phyloP scores from a whole-genome alignment of 768 basidiomycete species.

The Boletellus sp. region DNA sequence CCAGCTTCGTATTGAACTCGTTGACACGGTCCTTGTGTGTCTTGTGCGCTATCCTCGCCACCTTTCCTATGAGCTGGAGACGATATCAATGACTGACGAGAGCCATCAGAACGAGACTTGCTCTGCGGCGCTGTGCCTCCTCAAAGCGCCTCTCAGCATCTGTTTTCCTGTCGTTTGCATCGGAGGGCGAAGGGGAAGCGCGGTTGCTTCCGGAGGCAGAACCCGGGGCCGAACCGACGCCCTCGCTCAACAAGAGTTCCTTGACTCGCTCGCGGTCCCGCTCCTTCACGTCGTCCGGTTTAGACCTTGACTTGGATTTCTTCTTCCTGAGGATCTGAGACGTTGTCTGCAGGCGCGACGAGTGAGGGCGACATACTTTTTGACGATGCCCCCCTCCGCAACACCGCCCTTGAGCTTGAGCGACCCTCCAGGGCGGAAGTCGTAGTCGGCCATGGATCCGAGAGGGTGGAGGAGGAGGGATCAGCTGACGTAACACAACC shows the following conservation, averaged over 20 bases:
- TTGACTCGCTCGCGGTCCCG: conserved; percentile 43
- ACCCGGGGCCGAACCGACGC: conserved; percentile 36
- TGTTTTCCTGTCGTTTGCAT: conserved; percentile 59
- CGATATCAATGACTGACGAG: conserved; percentile 7
- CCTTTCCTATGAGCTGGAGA: conserved; percentile 66
- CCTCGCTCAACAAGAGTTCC: conserved; percentile 50
- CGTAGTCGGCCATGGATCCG: conserved; percentile 75
- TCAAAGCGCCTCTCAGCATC: conserved; percentile 88
- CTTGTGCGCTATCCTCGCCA: conserved; percentile 73
- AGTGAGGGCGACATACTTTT: conserved; percentile 56
- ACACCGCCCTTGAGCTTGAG: conserved; percentile 88
- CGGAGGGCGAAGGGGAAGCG: conserved; percentile 55
- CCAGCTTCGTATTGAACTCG: conserved; percentile 85
- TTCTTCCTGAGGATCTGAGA: conserved; percentile 59
- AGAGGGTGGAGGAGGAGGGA: conserved; percentile 10
- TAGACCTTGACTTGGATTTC: conserved; percentile 70
- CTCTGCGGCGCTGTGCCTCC: conserved; percentile 77
- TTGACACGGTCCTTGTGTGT: conserved; percentile 93
- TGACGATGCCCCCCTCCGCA: conserved; percentile 72
- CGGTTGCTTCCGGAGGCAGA: conserved; percentile 55
- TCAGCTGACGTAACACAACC: conserved; percentile 30
- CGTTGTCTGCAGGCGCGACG: not conserved
- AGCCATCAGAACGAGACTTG: conserved; percentile 36
- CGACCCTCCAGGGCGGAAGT: conserved; percentile 79
- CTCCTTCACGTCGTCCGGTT: conserved; percentile 43